Evolutionary conservation across 495 filamentous ascomycete genomes (phyloP).

Genomic region (Aspergillus coremiiformis): DNA sequence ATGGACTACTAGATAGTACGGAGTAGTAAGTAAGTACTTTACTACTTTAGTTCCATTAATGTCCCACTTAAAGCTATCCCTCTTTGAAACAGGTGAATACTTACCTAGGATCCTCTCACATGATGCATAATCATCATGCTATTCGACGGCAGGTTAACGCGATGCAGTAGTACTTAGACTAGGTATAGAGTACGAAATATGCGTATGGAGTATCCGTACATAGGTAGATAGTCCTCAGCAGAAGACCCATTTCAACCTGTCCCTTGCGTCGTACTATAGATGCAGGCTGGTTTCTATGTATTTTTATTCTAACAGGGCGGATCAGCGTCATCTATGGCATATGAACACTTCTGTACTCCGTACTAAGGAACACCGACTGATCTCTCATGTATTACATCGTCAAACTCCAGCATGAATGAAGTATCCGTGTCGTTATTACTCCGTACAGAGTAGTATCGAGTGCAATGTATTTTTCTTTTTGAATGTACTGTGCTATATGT

Average conservation of each 20-base stretch:
- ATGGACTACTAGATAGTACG: no score
- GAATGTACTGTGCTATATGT: no score
- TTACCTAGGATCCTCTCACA: background rate
- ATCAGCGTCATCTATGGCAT: background rate
- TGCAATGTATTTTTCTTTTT: no score
- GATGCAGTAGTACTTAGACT: background rate
- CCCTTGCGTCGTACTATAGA: background rate
- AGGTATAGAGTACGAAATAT: no score
- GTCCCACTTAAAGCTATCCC: no score
- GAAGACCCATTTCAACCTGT: no score
- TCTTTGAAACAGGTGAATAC: background rate
- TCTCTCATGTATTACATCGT: background rate
- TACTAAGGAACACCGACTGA: background rate
- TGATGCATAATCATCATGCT: background rate
- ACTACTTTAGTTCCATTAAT: no score
- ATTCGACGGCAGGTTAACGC: background rate
- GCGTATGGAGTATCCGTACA: no score
- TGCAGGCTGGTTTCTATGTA: background rate
- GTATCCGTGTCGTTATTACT: background rate
- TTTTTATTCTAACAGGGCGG: background rate
- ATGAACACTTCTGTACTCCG: background rate
- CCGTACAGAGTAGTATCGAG: no score
- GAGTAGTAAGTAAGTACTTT: no score
- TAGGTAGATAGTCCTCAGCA: no score
- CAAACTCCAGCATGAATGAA: background rate